A percentile compares a stretch with the other conserved stretches of the same genome.
phyloP scores from a whole-genome alignment of 2,329 filamentous ascomycete species.

The Tolypocladium ophioglossoides region DNA sequence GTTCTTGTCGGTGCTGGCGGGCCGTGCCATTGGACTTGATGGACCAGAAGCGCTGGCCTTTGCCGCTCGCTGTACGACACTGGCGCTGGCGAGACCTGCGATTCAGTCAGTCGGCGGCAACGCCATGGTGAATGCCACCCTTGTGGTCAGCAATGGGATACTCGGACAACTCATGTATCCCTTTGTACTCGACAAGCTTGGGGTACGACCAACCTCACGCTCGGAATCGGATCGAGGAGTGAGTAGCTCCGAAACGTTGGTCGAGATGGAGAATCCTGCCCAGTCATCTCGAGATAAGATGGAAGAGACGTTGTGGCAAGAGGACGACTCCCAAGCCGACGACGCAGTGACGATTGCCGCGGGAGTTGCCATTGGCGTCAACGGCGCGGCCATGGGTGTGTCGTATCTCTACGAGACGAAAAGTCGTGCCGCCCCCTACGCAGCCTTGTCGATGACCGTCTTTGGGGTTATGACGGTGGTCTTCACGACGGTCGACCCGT shows the following conservation, averaged over 20 bases:
- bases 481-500: conserved; percentile 37
- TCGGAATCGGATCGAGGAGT: neutral
- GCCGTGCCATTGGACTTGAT: conserved; percentile 24
- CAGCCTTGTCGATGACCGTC: conserved; percentile 45
- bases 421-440: conserved; percentile 43
- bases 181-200: conserved; percentile 18
- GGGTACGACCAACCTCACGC: conserved; percentile 7
- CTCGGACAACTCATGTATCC: conserved; percentile 30
- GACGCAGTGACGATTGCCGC: conserved; percentile 31
- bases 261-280: neutral
- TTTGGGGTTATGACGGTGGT: conserved; percentile 46
- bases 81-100: conserved; percentile 38
- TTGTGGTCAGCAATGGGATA: conserved; percentile 42
- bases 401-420: conserved; percentile 44
- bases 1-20: conserved; percentile 27
- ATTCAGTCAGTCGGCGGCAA: conserved; percentile 34
- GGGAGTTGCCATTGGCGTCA: conserved; percentile 44
- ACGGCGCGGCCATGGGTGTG: conserved; percentile 50
- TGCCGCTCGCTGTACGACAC: conserved; percentile 37
- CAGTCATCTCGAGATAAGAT: neutral
- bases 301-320: neutral
- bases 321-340: conserved; percentile 12
- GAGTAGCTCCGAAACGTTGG: neutral
- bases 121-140: conserved; percentile 33
- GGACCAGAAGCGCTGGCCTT: conserved; percentile 30